Percentiles rank a stretch among this genome's conserved stretches.
These are phyloP conservation scores for Rhodotorula mucilaginosa DNA, from an alignment of 1,284 basidiomycete genomes.

Conservation along the genomic window DNA sequence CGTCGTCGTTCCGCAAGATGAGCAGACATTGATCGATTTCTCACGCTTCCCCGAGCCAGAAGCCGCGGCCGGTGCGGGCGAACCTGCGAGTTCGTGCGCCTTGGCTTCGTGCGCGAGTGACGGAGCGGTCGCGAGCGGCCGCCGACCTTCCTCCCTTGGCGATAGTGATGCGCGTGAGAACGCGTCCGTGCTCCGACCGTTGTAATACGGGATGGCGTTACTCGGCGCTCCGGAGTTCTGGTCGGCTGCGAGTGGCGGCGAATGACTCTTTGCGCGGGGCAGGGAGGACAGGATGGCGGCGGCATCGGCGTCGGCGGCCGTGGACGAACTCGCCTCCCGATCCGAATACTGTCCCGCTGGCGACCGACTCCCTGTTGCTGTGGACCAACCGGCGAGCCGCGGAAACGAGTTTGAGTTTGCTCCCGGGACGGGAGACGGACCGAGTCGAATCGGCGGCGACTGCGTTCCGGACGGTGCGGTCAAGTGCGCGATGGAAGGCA, in stretches of 20 bases:
- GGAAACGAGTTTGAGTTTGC: not conserved
- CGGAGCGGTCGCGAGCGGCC: not conserved
- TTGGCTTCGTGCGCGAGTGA: not conserved
- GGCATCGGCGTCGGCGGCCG: slow-evolving; percentile 8
- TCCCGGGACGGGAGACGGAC: not conserved
- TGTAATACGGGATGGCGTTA: slow-evolving; percentile 6
- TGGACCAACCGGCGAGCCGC: slow-evolving; percentile 3
- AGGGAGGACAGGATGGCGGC: slow-evolving; percentile 24
- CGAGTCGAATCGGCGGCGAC: not conserved
- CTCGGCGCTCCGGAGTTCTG: not conserved
- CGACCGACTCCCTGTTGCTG: not conserved
- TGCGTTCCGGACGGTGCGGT: not conserved
- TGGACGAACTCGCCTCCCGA: not conserved
- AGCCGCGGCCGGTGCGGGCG: not conserved
- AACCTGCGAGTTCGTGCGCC: not conserved
- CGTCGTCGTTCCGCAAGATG: slow-evolving; percentile 87
- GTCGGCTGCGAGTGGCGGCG: not conserved
- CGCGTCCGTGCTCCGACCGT: not conserved
- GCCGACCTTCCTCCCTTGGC: too few relatives aligned
- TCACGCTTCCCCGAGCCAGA: slow-evolving; percentile 10
- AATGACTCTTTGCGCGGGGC: slow-evolving; percentile 1
- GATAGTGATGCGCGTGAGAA: not conserved
- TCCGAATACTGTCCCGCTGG: not conserved
- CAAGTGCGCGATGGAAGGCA: slow-evolving; percentile 26
- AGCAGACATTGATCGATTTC: slow-evolving; percentile 58